phyloP scores from a whole-genome alignment of 2,329 filamentous ascomycete species.

The Sordariomycetes sp. region DNA sequence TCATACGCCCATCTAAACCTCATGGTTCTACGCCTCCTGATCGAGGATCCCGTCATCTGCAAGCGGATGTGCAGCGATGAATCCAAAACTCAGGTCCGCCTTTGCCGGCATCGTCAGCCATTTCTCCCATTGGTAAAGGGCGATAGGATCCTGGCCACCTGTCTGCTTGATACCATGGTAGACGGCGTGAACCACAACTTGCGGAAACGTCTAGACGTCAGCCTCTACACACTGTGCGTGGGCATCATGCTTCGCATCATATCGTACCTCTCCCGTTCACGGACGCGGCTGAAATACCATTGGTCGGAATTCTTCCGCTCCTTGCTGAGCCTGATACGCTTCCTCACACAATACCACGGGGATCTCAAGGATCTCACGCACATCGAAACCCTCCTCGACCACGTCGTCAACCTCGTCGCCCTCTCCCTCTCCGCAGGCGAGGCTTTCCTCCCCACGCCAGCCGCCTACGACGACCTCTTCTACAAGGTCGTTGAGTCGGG shows the following conservation, averaged over 20 bases:
- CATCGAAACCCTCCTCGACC: slow-evolving; percentile 65
- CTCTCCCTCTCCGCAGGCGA: slow-evolving; percentile 81
- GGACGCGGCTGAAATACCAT: slow-evolving; percentile 78
- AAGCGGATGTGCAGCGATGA: slow-evolving; percentile 80
- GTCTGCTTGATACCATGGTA: slow-evolving; percentile 77
- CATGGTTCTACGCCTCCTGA: slow-evolving; percentile 74
- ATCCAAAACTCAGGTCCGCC: slow-evolving; percentile 61
- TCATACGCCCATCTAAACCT: slow-evolving; percentile 81
- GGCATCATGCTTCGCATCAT: slow-evolving; percentile 76
- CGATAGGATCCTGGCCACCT: slow-evolving; percentile 65
- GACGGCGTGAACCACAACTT: slow-evolving; percentile 94
- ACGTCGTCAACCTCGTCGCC: slow-evolving; percentile 73
- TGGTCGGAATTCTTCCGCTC: slow-evolving; percentile 94
- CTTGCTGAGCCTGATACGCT: slow-evolving; percentile 78
- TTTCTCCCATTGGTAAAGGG: slow-evolving; percentile 67
- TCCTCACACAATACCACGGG: slow-evolving; percentile 75
- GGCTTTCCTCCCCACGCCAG: slow-evolving; percentile 77
- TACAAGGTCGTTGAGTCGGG: slow-evolving; percentile 96
- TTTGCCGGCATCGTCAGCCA: slow-evolving; percentile 84
- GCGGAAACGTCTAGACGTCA: slow-evolving; percentile 71
- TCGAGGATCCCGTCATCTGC: slow-evolving; percentile 75
- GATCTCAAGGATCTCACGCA: slow-evolving; percentile 63
- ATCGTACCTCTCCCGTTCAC: slow-evolving; percentile 73
- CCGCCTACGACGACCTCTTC: slow-evolving; percentile 91
- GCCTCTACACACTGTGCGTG: slow-evolving; percentile 73